Percentiles rank a stretch among this genome's conserved stretches.
phyloP scores from a whole-genome alignment of 495 filamentous ascomycete species.

The Umbilicaria muhlenbergii region DNA sequence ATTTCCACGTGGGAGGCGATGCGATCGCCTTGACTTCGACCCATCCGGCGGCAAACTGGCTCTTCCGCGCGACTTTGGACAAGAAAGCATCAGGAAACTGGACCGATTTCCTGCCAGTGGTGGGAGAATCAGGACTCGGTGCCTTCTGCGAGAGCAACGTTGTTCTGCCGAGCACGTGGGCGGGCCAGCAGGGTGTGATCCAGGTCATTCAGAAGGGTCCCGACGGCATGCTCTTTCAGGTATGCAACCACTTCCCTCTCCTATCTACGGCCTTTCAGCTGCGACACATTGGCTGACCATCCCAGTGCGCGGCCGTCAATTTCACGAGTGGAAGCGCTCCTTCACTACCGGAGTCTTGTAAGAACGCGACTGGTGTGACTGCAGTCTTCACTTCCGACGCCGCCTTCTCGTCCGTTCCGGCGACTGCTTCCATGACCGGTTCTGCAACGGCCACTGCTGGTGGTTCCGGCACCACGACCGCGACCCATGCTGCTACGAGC shows the following conservation, averaged over 20 bases:
- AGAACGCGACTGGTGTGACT: slow-evolving; percentile 25
- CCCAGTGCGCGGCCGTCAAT: slow-evolving; percentile 33
- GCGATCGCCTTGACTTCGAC: slow-evolving; percentile 21
- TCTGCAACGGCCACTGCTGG: background rate
- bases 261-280: background rate
- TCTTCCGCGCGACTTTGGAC: slow-evolving; percentile 35
- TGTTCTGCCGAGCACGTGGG: slow-evolving; percentile 24
- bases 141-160: slow-evolving; percentile 26
- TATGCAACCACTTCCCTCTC: slow-evolving; percentile 9
- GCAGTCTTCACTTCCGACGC: slow-evolving; percentile 20
- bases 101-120: slow-evolving; percentile 29
- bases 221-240: slow-evolving; percentile 36
- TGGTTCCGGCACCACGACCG: background rate
- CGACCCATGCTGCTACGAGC: background rate
- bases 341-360: slow-evolving; percentile 17
- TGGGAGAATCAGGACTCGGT: slow-evolving; percentile 29
- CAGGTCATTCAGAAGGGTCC: slow-evolving; percentile 23
- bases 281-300: background rate
- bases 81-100: slow-evolving; percentile 26
- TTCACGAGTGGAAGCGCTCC: slow-evolving; percentile 27
- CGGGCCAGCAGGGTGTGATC: slow-evolving; percentile 32
- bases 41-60: slow-evolving; percentile 30
- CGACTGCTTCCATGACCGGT: background rate
- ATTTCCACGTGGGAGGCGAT: slow-evolving; percentile 37
- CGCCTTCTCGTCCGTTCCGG: slow-evolving; percentile 14